A percentile compares a stretch with the other conserved stretches of the same genome.
phyloP scores from a whole-genome alignment of 371 early-diverging fungal species.

The Mortierella sp. region DNA sequence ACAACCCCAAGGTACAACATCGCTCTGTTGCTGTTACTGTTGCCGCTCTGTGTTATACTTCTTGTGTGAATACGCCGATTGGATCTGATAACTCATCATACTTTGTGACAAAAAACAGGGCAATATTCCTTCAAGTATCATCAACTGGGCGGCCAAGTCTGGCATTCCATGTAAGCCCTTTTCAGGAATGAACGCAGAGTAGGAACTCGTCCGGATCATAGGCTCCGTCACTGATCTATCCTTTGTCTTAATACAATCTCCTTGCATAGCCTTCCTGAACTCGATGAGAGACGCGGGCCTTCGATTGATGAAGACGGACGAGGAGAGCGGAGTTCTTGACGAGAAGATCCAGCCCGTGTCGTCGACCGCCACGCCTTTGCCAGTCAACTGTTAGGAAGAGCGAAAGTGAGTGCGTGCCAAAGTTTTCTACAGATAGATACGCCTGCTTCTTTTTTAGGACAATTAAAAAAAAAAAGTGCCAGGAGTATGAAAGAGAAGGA shows the following conservation, averaged over 20 bases:
- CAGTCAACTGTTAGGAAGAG: constrained; percentile 18
- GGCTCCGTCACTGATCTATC: neutral
- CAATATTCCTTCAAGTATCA: constrained; percentile 61
- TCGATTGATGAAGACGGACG: constrained; percentile 32
- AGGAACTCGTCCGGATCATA: neutral
- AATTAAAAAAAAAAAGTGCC: neutral
- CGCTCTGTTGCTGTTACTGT: neutral
- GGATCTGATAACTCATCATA: neutral
- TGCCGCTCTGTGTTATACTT: too few relatives aligned
- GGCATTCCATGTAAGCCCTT: constrained; percentile 53
- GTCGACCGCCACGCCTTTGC: neutral
- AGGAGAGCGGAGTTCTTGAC: constrained; percentile 4
- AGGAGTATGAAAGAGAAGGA: neutral
- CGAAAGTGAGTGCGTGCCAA: neutral
- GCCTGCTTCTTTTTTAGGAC: neutral
- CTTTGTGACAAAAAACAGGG: constrained; percentile 32
- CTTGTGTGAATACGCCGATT: neutral
- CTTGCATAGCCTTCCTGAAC: constrained; percentile 31
- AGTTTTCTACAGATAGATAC: neutral
- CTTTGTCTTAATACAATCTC: too few relatives aligned
- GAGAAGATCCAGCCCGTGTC: constrained; percentile 18
- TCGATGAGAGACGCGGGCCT: constrained; percentile 38
- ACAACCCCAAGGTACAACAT: constrained; percentile 61
- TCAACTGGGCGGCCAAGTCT: constrained; percentile 68
- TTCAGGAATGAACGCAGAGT: neutral